Base-by-base conservation (phyloP, 1,284 basidiomycete genomes). In the Pseudozyma hubeiensis region DNA sequence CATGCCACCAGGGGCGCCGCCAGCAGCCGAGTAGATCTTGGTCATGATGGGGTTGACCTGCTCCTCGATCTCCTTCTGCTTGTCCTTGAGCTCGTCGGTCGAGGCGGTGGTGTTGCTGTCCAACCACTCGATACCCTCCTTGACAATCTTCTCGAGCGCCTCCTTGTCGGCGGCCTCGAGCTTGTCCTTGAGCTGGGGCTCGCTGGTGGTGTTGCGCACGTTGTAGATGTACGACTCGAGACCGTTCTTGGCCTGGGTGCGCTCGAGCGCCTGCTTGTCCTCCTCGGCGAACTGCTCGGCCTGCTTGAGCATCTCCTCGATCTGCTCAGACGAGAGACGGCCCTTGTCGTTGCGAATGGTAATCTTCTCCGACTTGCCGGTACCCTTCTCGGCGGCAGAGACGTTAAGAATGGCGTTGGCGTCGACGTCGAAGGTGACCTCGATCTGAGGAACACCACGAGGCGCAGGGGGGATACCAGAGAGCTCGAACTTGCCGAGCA, bases 291-390 rank as follows among this genome's bases (percentile, higher is more conserved):
- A 96, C 87, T 93, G 91, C 78, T 85, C 84, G 46, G 79, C 81
- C 56, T 85, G 84, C 64, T 76, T 69, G 64, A 79, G 67, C 96
- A 99, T 98, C 85, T 93, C 91, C 87, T 98, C 95, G 77, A 98
- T 98, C 87, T 98, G 95, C 65, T 97, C 95, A 89, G 96, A 96
- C 81, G 93, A 94, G 62, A 99, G 88, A 87, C 96, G 94, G 60
- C 96, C 96, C 89, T 97, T 97, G 89, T 97, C 94, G 87, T 97
- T 97, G 85, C 93, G 96, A 88, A 97, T 97, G 80, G 93, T 97
- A 87, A 97, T 97, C 77, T 84, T 84, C 87, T 92, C 93, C 62
- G 92, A 93, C 87, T 97, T 97, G 83, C 97, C 96, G 76, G 96
- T 97, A 34, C 94, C 95, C 90, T 97, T 98, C 88, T 98, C 96